Evolutionary conservation across 192 early-diverging fungal species (phyloP).

Genomic region (Backusella psychrophila): DNA sequence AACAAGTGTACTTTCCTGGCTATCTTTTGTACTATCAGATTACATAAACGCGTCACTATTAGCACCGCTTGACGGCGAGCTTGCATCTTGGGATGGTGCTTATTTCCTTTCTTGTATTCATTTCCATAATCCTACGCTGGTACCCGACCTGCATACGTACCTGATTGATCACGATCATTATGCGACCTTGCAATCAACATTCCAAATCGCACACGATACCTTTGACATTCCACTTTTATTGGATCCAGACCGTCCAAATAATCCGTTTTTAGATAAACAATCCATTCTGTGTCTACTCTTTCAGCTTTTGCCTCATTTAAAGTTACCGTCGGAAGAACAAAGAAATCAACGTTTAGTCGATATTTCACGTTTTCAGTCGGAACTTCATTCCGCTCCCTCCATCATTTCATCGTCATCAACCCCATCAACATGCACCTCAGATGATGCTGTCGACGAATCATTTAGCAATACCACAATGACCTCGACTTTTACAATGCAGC

Average conservation of each 20-base stretch:
- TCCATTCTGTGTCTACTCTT: background rate
- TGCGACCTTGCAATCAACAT: background rate
- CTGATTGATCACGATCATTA: background rate
- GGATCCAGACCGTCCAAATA: background rate
- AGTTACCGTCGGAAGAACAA: background rate
- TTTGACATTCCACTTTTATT: slow-evolving; percentile 11
- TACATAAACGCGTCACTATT: slow-evolving; percentile 19
- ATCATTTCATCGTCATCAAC: background rate
- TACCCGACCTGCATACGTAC: slow-evolving; percentile 3
- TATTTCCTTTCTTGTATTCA: slow-evolving; percentile 13
- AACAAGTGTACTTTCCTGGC: slow-evolving; percentile 7
- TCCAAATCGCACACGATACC: slow-evolving; percentile 2
- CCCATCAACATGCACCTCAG: background rate
- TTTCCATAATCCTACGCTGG: slow-evolving; percentile 20
- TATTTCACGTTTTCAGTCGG: slow-evolving; percentile 4
- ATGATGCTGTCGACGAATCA: background rate
- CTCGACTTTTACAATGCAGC: slow-evolving; percentile 17
- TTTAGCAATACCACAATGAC: slow-evolving; percentile 11
- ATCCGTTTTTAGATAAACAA: background rate
- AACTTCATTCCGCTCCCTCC: background rate
- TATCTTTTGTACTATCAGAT: slow-evolving; percentile 8
- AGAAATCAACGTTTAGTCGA: background rate
- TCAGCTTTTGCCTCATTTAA: background rate
- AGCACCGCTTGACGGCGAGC: background rate
- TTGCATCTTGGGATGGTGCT: slow-evolving; percentile 7